These are phyloP conservation scores for Diospyros kaki DNA, from an alignment of 148 eudicot genomes.

Conservation along the genomic window DNA sequence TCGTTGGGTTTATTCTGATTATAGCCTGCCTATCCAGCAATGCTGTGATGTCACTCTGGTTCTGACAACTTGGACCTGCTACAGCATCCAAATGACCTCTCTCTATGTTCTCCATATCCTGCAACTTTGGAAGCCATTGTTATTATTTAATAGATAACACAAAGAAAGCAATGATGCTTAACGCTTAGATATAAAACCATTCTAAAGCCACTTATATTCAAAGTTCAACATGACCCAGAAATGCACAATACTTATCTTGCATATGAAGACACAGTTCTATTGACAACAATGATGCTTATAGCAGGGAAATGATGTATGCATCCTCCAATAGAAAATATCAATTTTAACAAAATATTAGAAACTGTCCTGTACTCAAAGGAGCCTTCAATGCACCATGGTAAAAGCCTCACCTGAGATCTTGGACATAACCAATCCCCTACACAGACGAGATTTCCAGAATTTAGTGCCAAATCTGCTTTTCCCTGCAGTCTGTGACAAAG, in stretches of 20 bases:
- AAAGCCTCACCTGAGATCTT: conserved; percentile 34
- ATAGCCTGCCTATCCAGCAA: conserved; percentile 45
- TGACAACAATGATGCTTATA: background rate
- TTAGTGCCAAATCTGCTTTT: conserved; percentile 17
- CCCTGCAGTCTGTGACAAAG: conserved; percentile 34
- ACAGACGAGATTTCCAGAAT: conserved; percentile 15
- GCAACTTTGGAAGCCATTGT: conserved; percentile 12
- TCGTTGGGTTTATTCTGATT: conserved; percentile 30
- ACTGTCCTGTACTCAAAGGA: background rate
- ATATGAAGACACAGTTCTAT: background rate
- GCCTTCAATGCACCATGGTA: background rate
- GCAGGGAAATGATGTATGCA: background rate
- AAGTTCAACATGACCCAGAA: background rate
- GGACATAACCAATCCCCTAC: conserved; percentile 14
- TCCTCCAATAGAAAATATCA: background rate
- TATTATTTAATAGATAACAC: background rate
- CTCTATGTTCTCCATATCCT: conserved; percentile 26
- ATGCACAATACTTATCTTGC: background rate
- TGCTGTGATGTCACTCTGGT: conserved; percentile 26
- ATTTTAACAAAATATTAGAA: conserved; percentile 1
- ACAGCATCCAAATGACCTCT: background rate
- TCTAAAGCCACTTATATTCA: no score
- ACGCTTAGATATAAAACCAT: no score
- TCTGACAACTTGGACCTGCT: conserved; percentile 10
- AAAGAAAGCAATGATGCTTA: no score